A percentile compares a stretch with the other conserved stretches of the same genome.
These are phyloP conservation scores for Seiridium unicorne DNA, from an alignment of 2,329 filamentous ascomycete species.

Conservation along the genomic window DNA sequence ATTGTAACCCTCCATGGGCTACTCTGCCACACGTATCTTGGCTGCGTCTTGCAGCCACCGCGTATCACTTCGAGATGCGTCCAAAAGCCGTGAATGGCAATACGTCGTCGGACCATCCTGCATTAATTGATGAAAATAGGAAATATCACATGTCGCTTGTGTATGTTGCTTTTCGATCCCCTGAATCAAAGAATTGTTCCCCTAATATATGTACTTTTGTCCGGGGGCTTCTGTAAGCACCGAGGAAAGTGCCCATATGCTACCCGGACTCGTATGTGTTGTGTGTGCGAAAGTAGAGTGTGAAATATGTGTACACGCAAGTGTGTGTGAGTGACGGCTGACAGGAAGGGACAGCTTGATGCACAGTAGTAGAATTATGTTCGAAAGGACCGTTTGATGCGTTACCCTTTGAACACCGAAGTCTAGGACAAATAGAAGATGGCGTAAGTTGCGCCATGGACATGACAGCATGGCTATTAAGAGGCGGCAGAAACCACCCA, in stretches of 20 bases:
- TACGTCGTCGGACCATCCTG: background rate
- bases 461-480: background rate
- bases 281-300: background rate
- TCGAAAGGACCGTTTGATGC: background rate
- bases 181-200: background rate
- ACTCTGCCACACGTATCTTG: background rate
- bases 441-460: background rate
- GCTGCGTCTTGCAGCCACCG: background rate
- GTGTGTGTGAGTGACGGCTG: background rate
- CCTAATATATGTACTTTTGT: conserved; percentile 1
- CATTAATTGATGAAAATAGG: conserved; percentile 1
- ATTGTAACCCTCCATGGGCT: background rate
- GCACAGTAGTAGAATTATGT: background rate
- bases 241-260: background rate
- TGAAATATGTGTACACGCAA: background rate
- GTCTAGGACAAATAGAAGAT: background rate
- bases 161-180: background rate
- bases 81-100: background rate
- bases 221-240: background rate
- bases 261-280: background rate
- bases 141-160: background rate
- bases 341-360: background rate
- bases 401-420: background rate
- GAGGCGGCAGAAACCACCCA: background rate
- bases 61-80: background rate